A percentile compares a stretch with the other conserved stretches of the same genome.
Evolutionary conservation across 176 grass and related monocot genomes (phyloP).

Genomic region (Oryza rufipogon): DNA sequence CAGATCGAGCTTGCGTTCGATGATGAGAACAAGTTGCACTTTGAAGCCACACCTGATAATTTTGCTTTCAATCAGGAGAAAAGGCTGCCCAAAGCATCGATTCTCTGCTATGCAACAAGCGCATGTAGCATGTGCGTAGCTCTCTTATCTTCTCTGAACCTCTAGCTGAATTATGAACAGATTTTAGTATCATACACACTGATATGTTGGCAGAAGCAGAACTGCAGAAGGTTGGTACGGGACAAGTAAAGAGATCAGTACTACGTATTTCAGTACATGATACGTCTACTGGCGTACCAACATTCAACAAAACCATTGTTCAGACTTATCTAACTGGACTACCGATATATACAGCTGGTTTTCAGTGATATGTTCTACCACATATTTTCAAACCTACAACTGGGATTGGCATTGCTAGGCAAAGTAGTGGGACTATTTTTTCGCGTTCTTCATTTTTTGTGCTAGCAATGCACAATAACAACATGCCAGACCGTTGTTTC

Average conservation of each 20-base stretch:
- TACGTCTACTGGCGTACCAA: neutral
- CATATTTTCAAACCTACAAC: slow-evolving; percentile 4
- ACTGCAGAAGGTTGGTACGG: neutral
- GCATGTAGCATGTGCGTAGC: slow-evolving; percentile 32
- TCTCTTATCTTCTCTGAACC: slow-evolving; percentile 26
- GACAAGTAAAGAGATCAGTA: neutral
- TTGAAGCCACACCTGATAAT: slow-evolving; percentile 25
- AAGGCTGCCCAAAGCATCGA: slow-evolving; percentile 13
- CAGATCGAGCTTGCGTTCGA: neutral
- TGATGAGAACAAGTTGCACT: slow-evolving; percentile 10
- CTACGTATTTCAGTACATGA: neutral
- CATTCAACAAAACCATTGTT: neutral
- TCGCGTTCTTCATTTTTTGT: neutral
- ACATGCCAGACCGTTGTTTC: slow-evolving; percentile 27
- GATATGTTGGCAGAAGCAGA: neutral
- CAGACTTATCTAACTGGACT: neutral
- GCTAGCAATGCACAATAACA: neutral
- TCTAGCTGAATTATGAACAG: neutral
- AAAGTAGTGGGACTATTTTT: slow-evolving; percentile 6
- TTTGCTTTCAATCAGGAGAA: slow-evolving; percentile 28
- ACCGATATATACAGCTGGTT: slow-evolving; percentile 7
- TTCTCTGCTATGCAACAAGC: slow-evolving; percentile 36
- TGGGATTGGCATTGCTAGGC: neutral
- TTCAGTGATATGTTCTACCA: neutral
- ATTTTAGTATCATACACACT: neutral